Conservation (phyloP, 495 filamentous ascomycete species). For the Letharia columbiana region DNA sequence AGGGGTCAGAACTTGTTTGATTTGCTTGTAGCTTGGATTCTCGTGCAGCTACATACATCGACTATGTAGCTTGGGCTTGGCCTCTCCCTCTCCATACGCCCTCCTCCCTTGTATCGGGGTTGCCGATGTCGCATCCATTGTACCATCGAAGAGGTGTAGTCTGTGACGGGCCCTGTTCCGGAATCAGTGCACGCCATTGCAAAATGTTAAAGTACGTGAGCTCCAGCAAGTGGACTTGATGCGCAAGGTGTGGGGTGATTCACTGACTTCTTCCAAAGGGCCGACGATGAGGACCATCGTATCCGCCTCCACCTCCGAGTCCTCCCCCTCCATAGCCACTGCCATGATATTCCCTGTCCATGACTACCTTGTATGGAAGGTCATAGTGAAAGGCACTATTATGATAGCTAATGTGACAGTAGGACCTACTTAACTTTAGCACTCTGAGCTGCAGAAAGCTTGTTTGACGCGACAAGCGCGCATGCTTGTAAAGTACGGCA, state of each 20-base stretch:
- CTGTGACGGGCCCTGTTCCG: constrained; percentile 68
- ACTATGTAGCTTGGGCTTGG: constrained; percentile 82
- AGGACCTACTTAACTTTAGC: neutral
- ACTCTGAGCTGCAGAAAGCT: neutral
- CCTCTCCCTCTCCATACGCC: constrained; percentile 64
- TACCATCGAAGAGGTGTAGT: constrained; percentile 87
- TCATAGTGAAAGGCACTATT: neutral
- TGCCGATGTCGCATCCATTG: constrained; percentile 87
- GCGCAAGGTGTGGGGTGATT: neutral
- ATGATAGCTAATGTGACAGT: neutral
- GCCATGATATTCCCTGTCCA: constrained; percentile 31
- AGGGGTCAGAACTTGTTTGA: neutral
- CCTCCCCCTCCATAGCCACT: constrained; percentile 21
- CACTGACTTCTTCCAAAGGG: constrained; percentile 25
- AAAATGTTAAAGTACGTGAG: neutral
- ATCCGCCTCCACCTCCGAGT: constrained; percentile 20
- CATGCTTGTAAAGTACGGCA: neutral
- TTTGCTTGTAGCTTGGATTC: constrained; percentile 12
- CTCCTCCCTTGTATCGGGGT: constrained; percentile 61
- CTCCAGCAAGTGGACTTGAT: neutral
- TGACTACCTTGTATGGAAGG: constrained; percentile 11
- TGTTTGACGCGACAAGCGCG: constrained; percentile 1
- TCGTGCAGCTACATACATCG: constrained; percentile 53
- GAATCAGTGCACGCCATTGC: neutral
- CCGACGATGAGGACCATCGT: constrained; percentile 24